Conservation (phyloP, 2,329 filamentous ascomycete genomes). For the Drechslerella dactyloides region DNA sequence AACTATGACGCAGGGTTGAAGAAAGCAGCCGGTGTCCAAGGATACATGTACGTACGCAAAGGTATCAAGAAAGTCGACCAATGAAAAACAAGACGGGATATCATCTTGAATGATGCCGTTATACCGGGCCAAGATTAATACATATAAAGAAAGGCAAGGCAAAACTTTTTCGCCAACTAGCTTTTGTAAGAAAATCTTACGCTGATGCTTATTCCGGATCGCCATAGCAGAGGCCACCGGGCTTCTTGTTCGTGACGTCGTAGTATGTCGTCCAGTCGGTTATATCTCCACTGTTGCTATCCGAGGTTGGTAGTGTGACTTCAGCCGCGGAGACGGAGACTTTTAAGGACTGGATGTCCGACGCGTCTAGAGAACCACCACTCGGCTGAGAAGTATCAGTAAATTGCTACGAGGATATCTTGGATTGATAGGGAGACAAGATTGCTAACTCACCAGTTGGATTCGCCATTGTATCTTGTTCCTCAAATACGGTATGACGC, state of each 20-base stretch:
- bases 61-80: no score
- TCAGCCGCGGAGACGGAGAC: conserved; percentile 38
- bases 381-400: conserved; percentile 14
- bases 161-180: background rate
- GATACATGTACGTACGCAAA: no score
- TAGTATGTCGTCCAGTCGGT: conserved; percentile 38
- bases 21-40: background rate
- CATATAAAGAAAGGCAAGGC: background rate
- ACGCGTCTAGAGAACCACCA: conserved; percentile 15
- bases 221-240: conserved; percentile 34
- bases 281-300: conserved; percentile 10
- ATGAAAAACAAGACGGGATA: no score
- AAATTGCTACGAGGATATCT: background rate
- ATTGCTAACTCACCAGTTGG: conserved; percentile 17
- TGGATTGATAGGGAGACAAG: background rate
- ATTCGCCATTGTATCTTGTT: conserved; percentile 28
- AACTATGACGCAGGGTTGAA: background rate
- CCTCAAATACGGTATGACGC: conserved; percentile 35
- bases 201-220: conserved; percentile 18
- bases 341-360: conserved; percentile 30
- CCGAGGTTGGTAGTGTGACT: conserved; percentile 30
- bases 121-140: background rate
- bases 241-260: conserved; percentile 39
- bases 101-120: no score
- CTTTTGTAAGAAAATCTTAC: background rate